Base-by-base conservation (phyloP, 305 asterid genomes). In the Nicotiana rustica region DNA sequence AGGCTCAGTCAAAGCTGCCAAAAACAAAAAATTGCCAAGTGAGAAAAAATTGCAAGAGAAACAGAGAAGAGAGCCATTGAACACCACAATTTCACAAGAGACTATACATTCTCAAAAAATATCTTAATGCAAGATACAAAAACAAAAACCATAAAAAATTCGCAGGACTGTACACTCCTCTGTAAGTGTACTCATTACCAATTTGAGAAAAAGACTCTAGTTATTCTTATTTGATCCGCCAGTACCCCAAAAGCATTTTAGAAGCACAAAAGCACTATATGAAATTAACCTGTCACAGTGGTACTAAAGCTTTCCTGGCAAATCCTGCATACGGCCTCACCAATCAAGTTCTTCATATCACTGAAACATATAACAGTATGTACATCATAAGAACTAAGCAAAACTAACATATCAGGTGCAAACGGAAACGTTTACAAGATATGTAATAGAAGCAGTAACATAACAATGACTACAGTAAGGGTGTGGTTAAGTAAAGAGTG, bases 231-330 rank as follows among this genome's bases (percentile, higher is more conserved):
- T 6, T 5, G 44, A 5, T 10, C 56, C 56, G 2, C 56, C 56
- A 10, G 14, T 52, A 4, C 57, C 57, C 57, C 57, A 52, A 52
- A 12, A 52, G 15, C 17, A 12, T 49, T 49, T 13, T 49, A 49
- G 57, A 12, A 49, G 12, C 4, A 4, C 5, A 10, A 4, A 36
- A 38, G 25, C 66, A 75, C 57, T 29, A 21, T 41, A 61, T 41
- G n/a, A 84, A 57, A 64, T 69, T 35, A 15, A 90, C 97, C 95
- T 77, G 93, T 90, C 55, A 93, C 89, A 15, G 85, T 88, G 84
- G 97, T 95, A 92, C 97, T 95, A 87, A 89, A 95, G 91, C 93
- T 93, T 89, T 95, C 97, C 84, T 92, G 91, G 85, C 99, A 95
- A 61, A 95, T 95, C 84, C 88, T 66, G 77, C 99, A 94, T 2